Base-by-base conservation (phyloP, 192 early-diverging fungal genomes). In the Chytriomyces hyalinus region DNA sequence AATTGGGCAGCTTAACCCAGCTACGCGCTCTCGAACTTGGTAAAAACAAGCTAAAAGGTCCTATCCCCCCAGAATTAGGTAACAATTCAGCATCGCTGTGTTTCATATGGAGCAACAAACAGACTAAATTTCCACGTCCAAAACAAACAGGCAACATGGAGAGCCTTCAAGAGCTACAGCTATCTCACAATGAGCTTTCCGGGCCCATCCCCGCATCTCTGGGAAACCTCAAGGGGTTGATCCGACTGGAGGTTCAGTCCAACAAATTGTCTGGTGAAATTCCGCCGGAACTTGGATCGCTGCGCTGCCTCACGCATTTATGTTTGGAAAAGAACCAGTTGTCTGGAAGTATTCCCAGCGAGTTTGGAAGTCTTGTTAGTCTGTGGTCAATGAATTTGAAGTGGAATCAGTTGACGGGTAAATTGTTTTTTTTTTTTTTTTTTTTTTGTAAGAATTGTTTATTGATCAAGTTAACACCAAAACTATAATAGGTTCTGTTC, bases 251-350 rank as follows among this genome's bases (percentile, higher is more conserved):
- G 20, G 15, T 57, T 20, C 20, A 13, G 13, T n/a, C 15, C 53
- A 57, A 57, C 53, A 20, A 13, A 13, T 2, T 57, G 1, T n/a
- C 53, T 0, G 53, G 53, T 20, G 15, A 13, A 15, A 22, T 65
- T 15, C 63, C 63, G 15, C 63, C 24, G 1, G 13, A 13, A 13
- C 20, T 65, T 13, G 63, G 63, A 13, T 20, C 15, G 17, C 20
- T 65, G 15, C 63, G 63, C 26, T 65, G 24, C 24, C 63, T 65
- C 63, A 43, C 63, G 11, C 63, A 65, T 13, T 15, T 65, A 28
- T 13, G 24, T 13, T 20, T 65, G 26, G 63, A 65, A 65, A 43
- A 43, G 11, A 28, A 43, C 36, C 13, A 11, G 17, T 26, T 65
- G 1, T 22, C 63, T 65, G 63, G 63, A 3, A 22, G 3, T 22